Percentiles rank a stretch among this genome's conserved stretches.
Evolutionary conservation across 306 rosid species (phyloP).

Genomic region (Datisca glomerata): DNA sequence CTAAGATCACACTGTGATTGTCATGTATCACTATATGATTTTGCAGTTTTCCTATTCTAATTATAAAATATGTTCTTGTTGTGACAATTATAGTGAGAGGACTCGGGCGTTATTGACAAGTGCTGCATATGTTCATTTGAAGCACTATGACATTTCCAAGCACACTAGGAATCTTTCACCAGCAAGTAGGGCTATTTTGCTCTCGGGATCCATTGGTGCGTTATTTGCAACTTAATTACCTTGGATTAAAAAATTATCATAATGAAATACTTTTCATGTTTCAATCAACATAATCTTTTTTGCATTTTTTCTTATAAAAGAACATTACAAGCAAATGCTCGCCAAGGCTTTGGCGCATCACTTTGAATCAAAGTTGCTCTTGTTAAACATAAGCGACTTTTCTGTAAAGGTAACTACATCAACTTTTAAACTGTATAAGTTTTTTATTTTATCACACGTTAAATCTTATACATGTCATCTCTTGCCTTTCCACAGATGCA

Average conservation of each 20-base stretch:
- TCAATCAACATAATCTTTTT: slow-evolving; percentile 1
- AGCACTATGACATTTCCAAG: slow-evolving; percentile 50
- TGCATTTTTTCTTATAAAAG: slow-evolving; percentile 26
- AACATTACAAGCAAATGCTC: slow-evolving; percentile 77
- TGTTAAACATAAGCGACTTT: slow-evolving; percentile 62
- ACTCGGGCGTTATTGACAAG: slow-evolving; percentile 56
- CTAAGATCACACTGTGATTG: too few species aligned
- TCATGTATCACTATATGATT: too few species aligned
- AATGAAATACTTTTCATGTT: neutral
- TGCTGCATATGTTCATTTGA: slow-evolving; percentile 71
- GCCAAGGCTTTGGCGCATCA: slow-evolving; percentile 72
- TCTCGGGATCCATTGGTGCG: slow-evolving; percentile 80
- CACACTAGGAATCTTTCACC: slow-evolving; percentile 86
- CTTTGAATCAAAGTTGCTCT: slow-evolving; percentile 64
- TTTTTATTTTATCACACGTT: slow-evolving; percentile 9
- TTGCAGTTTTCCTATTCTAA: slow-evolving; percentile 7
- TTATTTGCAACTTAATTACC: neutral
- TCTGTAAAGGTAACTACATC: slow-evolving; percentile 55
- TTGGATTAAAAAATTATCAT: neutral
- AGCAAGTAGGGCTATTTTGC: slow-evolving; percentile 79
- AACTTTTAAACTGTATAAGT: slow-evolving; percentile 2
- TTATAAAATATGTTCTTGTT: slow-evolving; percentile 1
- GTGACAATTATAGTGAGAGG: slow-evolving; percentile 39
- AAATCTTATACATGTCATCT: slow-evolving; percentile 11
- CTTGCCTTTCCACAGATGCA: slow-evolving; percentile 55